These are phyloP conservation scores for Calonectria montana DNA, from an alignment of 2,329 filamentous ascomycete species.

Conservation along the genomic window DNA sequence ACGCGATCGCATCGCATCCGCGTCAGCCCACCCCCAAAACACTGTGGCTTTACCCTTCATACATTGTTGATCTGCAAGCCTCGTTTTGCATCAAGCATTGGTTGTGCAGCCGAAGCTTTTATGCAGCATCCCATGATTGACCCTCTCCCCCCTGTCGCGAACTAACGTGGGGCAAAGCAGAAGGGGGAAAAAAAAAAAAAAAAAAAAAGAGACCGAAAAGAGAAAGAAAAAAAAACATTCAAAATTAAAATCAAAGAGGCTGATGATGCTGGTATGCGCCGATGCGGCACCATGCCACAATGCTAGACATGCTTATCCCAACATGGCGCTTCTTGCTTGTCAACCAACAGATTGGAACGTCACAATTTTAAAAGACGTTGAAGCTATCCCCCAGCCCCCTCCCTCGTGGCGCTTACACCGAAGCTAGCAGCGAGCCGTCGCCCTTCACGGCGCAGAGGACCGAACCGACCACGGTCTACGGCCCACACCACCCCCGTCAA, in stretches of 20 bases:
- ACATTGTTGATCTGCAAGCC: not conserved
- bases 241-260: not conserved
- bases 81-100: not conserved
- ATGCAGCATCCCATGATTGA: not conserved
- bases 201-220: not conserved
- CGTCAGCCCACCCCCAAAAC: slow-evolving; percentile 9
- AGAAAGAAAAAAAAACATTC: not conserved
- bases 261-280: not conserved
- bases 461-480: slow-evolving; percentile 7
- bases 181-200: not conserved
- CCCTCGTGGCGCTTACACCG: slow-evolving; percentile 7
- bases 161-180: not conserved
- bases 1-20: not conserved
- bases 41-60: not conserved
- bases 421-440: not conserved
- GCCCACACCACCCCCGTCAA: slow-evolving; percentile 14
- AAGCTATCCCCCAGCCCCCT: slow-evolving; percentile 11
- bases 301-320: not conserved
- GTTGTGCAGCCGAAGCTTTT: not conserved
- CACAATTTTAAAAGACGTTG: slow-evolving; percentile 11
- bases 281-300: not conserved
- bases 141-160: not conserved
- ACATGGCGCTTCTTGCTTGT: not conserved
- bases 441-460: not conserved
- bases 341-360: not conserved